Evolutionary conservation across 1,139 yeast genomes (phyloP), one percentile per base, ranked within the genome.

Genomic region (Suhomyces taliae): DNA sequence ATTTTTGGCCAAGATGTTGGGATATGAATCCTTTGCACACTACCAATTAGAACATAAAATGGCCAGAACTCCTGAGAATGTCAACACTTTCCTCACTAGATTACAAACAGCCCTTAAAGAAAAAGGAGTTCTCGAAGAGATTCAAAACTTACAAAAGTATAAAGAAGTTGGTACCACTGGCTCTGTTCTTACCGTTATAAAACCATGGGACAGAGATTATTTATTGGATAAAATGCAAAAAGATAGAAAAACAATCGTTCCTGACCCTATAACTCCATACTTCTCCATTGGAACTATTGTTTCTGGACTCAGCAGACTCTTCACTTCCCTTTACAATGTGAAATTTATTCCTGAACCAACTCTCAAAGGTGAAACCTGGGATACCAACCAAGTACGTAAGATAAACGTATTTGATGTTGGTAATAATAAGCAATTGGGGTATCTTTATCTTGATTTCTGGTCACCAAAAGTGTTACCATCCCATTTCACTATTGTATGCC

Each of bases 401-500:
- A 68, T 95, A 33, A 82, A 86, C 51, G 97, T 90, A 10, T 62
- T 59, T 41, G 78, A 74, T 51, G 52, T 57, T 26, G 48, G 56
- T n/a, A 49, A 53, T 6, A 47, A 65, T 9, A 58, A 61, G 45
- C 60, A 59, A 7, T 56, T 75, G 45, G 80, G 80, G 0, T 72
- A 62, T 51, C 60, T 75, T 42, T 75, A 75, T 51, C 60, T 74
- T 39, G 80, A 75, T 53, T 74, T 74, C 49, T 75, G 79, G 79
- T 69, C 76, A 7, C 64, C 69, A 14, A 74, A 74, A 50, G 79
- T 74, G 3, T 61, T 70, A 52, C 97, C 99, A 1, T 96, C 99
- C 0, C 99, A 93, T 68, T 95, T 90, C 66, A 93, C 99, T 0
- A 90, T 93, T n/a, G 91, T 95, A 48, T 93, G 99, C 61, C 90